Evolutionary conservation across 2,329 filamentous ascomycete genomes (phyloP), one percentile per base, ranked within the genome.

Genomic region (Monilinia vaccinii-corymbosi): DNA sequence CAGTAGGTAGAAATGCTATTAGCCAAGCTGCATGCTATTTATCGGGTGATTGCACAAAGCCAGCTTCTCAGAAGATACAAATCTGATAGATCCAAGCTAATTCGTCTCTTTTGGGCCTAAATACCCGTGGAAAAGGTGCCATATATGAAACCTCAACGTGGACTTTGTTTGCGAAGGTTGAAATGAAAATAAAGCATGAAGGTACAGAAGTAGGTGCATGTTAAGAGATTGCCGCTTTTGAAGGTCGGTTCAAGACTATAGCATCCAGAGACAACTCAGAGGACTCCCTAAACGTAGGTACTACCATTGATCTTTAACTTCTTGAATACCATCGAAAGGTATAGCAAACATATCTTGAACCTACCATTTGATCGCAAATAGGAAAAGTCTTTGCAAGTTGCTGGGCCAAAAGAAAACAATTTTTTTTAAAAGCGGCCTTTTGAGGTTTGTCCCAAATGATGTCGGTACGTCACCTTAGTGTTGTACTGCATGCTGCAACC

Each of bases 1-100:
- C 25, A 40, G n/a, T 52, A 13, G 25, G 32, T n/a, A 31, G 36
- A 53, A 42, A 53, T 11, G 36, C 5, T 10, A 32, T 32, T 14
- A 32, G 38, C 38, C 50, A 44, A 44, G 50, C 38, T 44, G 50
- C 50, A 53, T 44, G 23, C 6, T 14, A 53, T 32, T 18, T 44
- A 42, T 44, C 50, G 38, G 38, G 50, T 53, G 50, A 53, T 53
- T 18, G 50, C 50, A 53, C 50, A 32, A 44, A 51, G 38, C 38
- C 50, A 53, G 25, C 50, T 53, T 44, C 14, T 53, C 38, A 18
- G 38, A 32, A 44, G 38, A 53, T 44, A 25, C 25, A 44, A 18
- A 8, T 31, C n/a, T 42, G 50, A 42, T 31, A 53, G 25, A 31
- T 16, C n/a, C 8, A 42, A 42, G 38, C 18, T 53, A 21, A 11